These are phyloP conservation scores for Cryphonectria naterciae DNA, from an alignment of 2,329 filamentous ascomycete species.

Conservation along the genomic window DNA sequence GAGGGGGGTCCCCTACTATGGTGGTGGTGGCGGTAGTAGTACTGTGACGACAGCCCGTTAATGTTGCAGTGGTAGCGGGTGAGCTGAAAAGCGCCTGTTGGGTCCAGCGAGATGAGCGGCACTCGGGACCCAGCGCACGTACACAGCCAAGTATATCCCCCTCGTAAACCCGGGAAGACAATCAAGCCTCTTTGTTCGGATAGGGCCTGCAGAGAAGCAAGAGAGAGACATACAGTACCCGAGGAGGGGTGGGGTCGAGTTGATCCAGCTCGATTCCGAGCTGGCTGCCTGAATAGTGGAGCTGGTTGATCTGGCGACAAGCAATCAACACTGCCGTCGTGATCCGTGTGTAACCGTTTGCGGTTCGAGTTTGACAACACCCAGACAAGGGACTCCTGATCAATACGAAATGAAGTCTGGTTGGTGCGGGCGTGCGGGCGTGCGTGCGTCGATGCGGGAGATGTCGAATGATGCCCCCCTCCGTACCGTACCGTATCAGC, in stretches of 20 bases:
- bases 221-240: not conserved
- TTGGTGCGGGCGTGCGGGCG: too few relatives aligned
- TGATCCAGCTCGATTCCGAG: not conserved
- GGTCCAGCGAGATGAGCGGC: not conserved
- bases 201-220: not conserved
- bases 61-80: not conserved
- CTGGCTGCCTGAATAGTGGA: not conserved
- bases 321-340: not conserved
- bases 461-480: not conserved
- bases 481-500: too few relatives aligned
- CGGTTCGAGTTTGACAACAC: not conserved
- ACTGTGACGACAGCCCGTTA: not conserved
- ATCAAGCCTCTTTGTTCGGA: not conserved
- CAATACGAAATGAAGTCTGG: not conserved
- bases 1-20: not conserved
- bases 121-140: not conserved
- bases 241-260: not conserved
- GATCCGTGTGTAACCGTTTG: not conserved
- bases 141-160: not conserved
- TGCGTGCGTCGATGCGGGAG: not conserved
- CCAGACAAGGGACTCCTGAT: too few relatives aligned
- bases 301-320: not conserved
- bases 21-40: not conserved
- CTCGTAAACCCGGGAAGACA: not conserved
- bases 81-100: not conserved